phyloP scores from a whole-genome alignment of 1,139 yeast genomes.

The Saccharomyces hybrid region DNA sequence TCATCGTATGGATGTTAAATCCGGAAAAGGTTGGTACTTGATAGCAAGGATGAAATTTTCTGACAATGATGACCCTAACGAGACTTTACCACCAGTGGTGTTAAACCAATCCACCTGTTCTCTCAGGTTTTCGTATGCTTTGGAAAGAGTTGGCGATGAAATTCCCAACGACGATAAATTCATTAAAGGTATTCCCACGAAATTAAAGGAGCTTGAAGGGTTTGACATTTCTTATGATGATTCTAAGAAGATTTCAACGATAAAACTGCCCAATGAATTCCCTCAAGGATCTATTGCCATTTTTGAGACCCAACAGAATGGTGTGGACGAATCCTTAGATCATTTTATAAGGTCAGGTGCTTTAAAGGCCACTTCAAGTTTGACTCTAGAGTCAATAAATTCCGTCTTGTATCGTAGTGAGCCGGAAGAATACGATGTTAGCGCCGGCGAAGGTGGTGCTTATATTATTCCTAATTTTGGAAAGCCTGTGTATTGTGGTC shows the following conservation, averaged over 20 bases:
- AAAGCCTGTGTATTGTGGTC: slow-evolving; percentile 71
- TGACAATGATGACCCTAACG: slow-evolving; percentile 39
- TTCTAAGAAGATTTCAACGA: slow-evolving; percentile 39
- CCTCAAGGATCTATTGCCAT: slow-evolving; percentile 91
- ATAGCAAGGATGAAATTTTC: slow-evolving; percentile 79
- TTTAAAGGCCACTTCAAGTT: slow-evolving; percentile 54
- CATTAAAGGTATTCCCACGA: slow-evolving; percentile 58
- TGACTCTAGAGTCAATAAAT: slow-evolving; percentile 66
- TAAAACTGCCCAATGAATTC: slow-evolving; percentile 52
- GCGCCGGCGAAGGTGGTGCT: slow-evolving; percentile 62
- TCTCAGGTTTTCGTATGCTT: slow-evolving; percentile 51
- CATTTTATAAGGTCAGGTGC: slow-evolving; percentile 66
- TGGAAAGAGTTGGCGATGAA: slow-evolving; percentile 48
- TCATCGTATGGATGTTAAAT: slow-evolving; percentile 74
- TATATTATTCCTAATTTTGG: slow-evolving; percentile 74
- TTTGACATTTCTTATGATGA: slow-evolving; percentile 44
- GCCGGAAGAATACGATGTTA: slow-evolving; percentile 78
- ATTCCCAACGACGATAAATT: slow-evolving; percentile 34
- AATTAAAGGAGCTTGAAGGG: slow-evolving; percentile 45
- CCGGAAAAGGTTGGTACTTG: slow-evolving; percentile 85
- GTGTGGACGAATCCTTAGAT: slow-evolving; percentile 58
- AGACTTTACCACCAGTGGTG: slow-evolving; percentile 46
- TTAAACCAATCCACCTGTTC: slow-evolving; percentile 62
- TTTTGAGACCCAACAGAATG: slow-evolving; percentile 53
- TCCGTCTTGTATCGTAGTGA: slow-evolving; percentile 71